Conservation (phyloP, 306 rosid genomes). For the Canavalia gladiata region DNA sequence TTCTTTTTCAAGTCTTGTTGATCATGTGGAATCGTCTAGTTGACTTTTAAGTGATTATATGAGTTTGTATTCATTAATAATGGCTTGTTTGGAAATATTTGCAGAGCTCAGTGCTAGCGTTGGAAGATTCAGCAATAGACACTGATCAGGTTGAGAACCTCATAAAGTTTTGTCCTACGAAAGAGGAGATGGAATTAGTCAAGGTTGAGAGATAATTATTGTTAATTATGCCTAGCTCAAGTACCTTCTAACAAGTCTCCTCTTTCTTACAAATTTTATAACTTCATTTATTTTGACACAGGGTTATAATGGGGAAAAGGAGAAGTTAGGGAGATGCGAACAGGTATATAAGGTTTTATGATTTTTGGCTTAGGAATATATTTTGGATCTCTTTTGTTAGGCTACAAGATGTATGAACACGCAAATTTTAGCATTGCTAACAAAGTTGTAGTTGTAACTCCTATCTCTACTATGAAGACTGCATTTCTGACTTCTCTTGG, state of each 20-base stretch:
- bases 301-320: slow-evolving; percentile 88
- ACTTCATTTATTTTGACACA: slow-evolving; percentile 52
- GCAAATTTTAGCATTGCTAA: slow-evolving; percentile 32
- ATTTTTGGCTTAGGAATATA: slow-evolving; percentile 24
- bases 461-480: slow-evolving; percentile 44
- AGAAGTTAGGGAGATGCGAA: slow-evolving; percentile 93
- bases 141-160: slow-evolving; percentile 90
- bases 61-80: slow-evolving; percentile 35
- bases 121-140: slow-evolving; percentile 83
- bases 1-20: slow-evolving; percentile 38
- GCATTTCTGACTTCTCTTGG: slow-evolving; percentile 42
- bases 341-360: slow-evolving; percentile 66
- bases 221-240: slow-evolving; percentile 44
- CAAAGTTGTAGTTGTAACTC: slow-evolving; percentile 12
- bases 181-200: slow-evolving; percentile 92
- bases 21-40: slow-evolving; percentile 28
- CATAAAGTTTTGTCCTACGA: slow-evolving; percentile 88
- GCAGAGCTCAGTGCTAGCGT: slow-evolving; percentile 82
- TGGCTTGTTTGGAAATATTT: slow-evolving; percentile 46
- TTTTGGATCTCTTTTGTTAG: slow-evolving; percentile 40
- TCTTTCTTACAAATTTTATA: slow-evolving; percentile 41
- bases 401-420: slow-evolving; percentile 26
- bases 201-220: slow-evolving; percentile 66
- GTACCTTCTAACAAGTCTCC: slow-evolving; percentile 25
- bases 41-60: slow-evolving; percentile 34